phyloP scores from a whole-genome alignment of 495 filamentous ascomycete genomes.

The Aspergillus biplanus region DNA sequence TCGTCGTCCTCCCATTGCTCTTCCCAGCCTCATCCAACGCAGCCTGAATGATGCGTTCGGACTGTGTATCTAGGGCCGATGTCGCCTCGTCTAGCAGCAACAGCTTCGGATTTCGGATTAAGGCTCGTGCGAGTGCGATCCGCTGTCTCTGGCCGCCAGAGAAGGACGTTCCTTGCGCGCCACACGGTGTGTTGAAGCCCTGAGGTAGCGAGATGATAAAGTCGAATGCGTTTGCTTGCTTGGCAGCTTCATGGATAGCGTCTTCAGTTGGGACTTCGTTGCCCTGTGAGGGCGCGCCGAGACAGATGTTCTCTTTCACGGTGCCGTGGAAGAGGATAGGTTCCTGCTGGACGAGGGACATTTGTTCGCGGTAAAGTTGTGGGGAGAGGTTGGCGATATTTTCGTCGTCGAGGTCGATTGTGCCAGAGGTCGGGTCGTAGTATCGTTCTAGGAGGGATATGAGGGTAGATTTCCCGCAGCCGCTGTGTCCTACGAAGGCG shows the following conservation, averaged over 20 bases:
- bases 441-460: constrained; percentile 61
- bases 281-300: constrained; percentile 43
- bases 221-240: constrained; percentile 63
- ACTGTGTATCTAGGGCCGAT: constrained; percentile 63
- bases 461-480: constrained; percentile 68
- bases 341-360: constrained; percentile 57
- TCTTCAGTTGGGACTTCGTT: constrained; percentile 48
- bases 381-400: constrained; percentile 50
- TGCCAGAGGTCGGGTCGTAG: constrained; percentile 56
- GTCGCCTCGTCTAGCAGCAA: constrained; percentile 75
- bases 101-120: constrained; percentile 64
- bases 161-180: constrained; percentile 56
- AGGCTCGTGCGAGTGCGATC: constrained; percentile 66
- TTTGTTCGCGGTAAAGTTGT: constrained; percentile 28
- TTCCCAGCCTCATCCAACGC: constrained; percentile 60
- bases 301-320: constrained; percentile 65
- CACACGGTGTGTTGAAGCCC: constrained; percentile 61
- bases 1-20: constrained; percentile 52
- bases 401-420: constrained; percentile 52
- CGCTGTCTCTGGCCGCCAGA: constrained; percentile 73
- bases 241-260: constrained; percentile 56
- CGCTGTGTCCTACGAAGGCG: constrained; percentile 65
- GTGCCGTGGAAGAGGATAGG: constrained; percentile 76
- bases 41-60: constrained; percentile 64
- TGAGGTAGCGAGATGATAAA: constrained; percentile 63